These are phyloP conservation scores for Boletales sp. DNA, from an alignment of 768 basidiomycete species.

Conservation along the genomic window DNA sequence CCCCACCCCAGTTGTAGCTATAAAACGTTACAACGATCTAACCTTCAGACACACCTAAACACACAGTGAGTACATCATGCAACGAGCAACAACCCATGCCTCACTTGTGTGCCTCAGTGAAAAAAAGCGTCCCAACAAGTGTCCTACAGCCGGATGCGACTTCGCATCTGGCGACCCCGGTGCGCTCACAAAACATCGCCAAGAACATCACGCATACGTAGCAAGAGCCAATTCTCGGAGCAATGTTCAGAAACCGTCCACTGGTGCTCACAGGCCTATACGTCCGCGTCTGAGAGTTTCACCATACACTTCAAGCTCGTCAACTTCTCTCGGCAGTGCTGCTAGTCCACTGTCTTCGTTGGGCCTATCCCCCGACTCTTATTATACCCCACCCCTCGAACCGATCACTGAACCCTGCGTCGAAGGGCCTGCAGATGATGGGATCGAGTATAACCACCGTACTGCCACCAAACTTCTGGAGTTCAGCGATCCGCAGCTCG, in stretches of 20 bases:
- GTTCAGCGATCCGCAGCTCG: too few relatives aligned
- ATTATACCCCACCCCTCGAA: too few relatives aligned
- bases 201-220: conserved; percentile 14
- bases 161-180: conserved; percentile 19
- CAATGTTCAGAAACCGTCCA: background rate
- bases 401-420: too few relatives aligned
- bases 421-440: too few relatives aligned
- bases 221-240: conserved; percentile 2
- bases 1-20: conserved; percentile 14
- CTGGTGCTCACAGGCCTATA: background rate
- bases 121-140: conserved; percentile 8
- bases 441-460: too few relatives aligned
- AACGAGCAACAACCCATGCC: background rate
- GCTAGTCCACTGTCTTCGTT: too few relatives aligned
- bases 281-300: too few relatives aligned
- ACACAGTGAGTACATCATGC: conserved; percentile 25
- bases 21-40: conserved; percentile 24
- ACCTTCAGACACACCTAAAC: conserved; percentile 24
- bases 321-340: too few relatives aligned
- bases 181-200: conserved; percentile 22
- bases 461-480: too few relatives aligned
- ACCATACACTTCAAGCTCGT: too few relatives aligned
- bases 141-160: conserved; percentile 11
- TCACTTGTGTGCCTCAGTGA: conserved; percentile 10
- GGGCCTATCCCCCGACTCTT: too few relatives aligned